Evolutionary conservation across 164 flowering plant genomes (phyloP).

Genomic region (Dillenia suffruticosa): DNA sequence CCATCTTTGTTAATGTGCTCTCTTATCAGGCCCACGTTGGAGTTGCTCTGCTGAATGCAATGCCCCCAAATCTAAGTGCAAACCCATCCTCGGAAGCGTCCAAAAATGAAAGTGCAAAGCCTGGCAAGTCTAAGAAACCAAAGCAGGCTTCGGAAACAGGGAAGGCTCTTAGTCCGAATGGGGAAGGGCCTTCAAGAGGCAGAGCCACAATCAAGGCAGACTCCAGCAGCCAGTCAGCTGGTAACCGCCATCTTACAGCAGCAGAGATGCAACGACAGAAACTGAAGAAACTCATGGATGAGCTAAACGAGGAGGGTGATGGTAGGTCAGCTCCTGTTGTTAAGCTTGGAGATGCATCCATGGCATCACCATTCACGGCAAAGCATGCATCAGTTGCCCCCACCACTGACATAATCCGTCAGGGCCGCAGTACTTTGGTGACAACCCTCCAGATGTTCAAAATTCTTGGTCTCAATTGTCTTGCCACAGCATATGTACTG

Average conservation of each 20-base stretch:
- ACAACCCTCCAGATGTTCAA: slow-evolving; percentile 99
- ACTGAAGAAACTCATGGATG: slow-evolving; percentile 82
- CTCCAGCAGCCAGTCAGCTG: slow-evolving; percentile 25
- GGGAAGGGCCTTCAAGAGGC: slow-evolving; percentile 47
- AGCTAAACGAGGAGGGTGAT: slow-evolving; percentile 83
- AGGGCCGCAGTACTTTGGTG: slow-evolving; percentile 94
- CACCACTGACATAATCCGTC: slow-evolving; percentile 88
- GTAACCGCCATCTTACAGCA: slow-evolving; percentile 60
- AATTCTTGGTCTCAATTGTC: slow-evolving; percentile 96
- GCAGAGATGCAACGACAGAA: slow-evolving; percentile 72
- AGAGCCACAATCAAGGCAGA: slow-evolving; percentile 28
- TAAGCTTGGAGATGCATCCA: slow-evolving; percentile 95
- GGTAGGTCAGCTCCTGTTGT: slow-evolving; percentile 80
- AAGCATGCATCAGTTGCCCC: slow-evolving; percentile 97
- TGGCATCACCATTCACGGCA: slow-evolving; percentile 99
- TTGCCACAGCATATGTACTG: slow-evolving; percentile 93
- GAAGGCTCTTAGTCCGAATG: slow-evolving; percentile 25
- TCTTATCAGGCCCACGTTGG: slow-evolving; percentile 87
- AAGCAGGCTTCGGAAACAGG: slow-evolving; percentile 23
- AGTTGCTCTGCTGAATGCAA: slow-evolving; percentile 84
- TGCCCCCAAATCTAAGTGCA: slow-evolving; percentile 56
- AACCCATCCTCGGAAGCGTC: slow-evolving; percentile 44
- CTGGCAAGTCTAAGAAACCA: slow-evolving; percentile 60
- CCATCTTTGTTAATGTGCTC: too few relatives aligned
- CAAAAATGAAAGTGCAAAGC: slow-evolving; percentile 41